Evolutionary conservation across 106 monocot species (phyloP).

Genomic region (Posidonia australis): DNA sequence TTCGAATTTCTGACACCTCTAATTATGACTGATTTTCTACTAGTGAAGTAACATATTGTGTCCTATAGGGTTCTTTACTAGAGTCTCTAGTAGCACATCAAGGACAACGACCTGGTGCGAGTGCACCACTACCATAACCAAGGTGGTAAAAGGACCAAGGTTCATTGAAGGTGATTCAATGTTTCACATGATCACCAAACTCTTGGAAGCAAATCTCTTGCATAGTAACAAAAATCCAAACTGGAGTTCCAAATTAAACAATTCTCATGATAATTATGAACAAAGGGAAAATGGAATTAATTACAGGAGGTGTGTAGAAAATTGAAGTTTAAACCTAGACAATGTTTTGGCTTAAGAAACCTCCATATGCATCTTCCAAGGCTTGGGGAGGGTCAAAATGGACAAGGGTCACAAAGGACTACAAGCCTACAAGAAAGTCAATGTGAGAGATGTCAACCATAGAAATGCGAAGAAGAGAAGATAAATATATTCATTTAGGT

Average conservation of each 20-base stretch:
- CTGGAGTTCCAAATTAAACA: too few species aligned
- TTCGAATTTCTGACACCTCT: too few species aligned
- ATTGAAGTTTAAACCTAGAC: conserved; percentile 17
- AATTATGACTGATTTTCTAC: too few species aligned
- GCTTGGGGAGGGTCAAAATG: conserved; percentile 64
- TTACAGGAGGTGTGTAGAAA: background rate
- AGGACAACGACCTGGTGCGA: conserved; percentile 16
- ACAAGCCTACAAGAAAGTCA: conserved; percentile 23
- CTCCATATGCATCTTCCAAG: conserved; percentile 44
- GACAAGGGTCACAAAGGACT: conserved; percentile 57
- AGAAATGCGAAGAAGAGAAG: too few species aligned
- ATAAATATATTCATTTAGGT: too few species aligned
- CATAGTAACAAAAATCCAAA: conserved; percentile 33
- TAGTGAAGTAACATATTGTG: too few species aligned
- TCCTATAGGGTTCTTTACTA: too few species aligned
- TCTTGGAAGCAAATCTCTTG: conserved; percentile 36
- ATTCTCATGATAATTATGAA: too few species aligned
- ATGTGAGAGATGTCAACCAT: too few species aligned
- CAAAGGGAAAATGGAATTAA: too few species aligned
- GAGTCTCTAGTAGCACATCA: too few species aligned
- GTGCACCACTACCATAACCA: conserved; percentile 27
- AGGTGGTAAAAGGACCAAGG: conserved; percentile 17
- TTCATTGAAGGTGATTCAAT: conserved; percentile 73
- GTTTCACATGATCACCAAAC: conserved; percentile 64
- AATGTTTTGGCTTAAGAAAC: conserved; percentile 38